Evolutionary conservation across 2,329 filamentous ascomycete species (phyloP), one percentile per base, ranked within the genome.

Genomic region (Macrophomina tecta): DNA sequence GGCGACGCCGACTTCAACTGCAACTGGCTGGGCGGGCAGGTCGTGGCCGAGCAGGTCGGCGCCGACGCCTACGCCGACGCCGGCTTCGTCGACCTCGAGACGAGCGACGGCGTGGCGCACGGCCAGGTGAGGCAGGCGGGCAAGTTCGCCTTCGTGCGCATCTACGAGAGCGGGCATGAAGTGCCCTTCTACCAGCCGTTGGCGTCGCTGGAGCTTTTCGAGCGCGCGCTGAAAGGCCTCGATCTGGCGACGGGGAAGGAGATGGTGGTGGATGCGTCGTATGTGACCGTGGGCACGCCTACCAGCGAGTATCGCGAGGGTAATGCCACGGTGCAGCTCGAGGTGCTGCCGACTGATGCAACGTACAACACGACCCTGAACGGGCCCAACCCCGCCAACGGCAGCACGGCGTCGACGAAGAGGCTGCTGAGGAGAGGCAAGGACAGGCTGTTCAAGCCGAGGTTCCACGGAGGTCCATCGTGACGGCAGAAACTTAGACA

Each of bases 101-200:
- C 80, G 1, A 76, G 77, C 5, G 81, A 83, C 68, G 72, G 69
- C 64, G 75, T 84, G n/a, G 80, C 83, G 11, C 83, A 86, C 73
- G 85, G 83, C 6, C 82, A 85, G 70, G 82, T 84, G 23, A 83
- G 81, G 73, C 85, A 87, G 73, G 77, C 80, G 4, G 84, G 80
- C 16, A 79, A 80, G 65, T 86, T 83, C 74, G 81, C 79, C 53
- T 85, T 85, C 72, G 78, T 81, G 6, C 78, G 85, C 30, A 78
- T 86, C 69, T 84, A 82, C 72, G 81, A 84, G 67, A 76, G 77
- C 7, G 82, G 83, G 4, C 83, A 84, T 64, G 80, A 83, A 71
- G 82, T 84, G 1, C 85, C 84, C 0, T 86, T 85, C 72, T 87
- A 87, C 73, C 85, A 86, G 71, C 86, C 81, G 3, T 75, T 83